A percentile compares a stretch with the other conserved stretches of the same genome.
Conservation (phyloP, 108 stramenopile species). For the Cyclostephanos invisitatus region DNA sequence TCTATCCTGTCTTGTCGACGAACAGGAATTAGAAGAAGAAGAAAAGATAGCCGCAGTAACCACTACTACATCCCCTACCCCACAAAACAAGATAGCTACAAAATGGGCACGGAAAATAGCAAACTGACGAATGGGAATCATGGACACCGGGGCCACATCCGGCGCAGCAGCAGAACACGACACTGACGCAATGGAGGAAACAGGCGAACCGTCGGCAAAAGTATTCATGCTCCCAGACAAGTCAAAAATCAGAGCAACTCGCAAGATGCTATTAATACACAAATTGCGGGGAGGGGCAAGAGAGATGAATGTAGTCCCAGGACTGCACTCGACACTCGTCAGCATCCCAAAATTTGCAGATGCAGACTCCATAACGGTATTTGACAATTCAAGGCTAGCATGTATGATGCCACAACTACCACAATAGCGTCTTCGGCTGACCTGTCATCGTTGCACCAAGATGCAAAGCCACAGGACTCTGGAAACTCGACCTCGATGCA, state of each 20-base stretch:
- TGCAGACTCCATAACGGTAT: not conserved
- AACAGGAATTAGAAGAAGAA: conserved; percentile 1
- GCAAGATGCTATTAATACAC: not conserved
- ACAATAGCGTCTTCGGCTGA: not conserved
- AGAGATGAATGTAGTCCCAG: conserved; percentile 4
- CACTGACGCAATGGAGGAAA: not conserved
- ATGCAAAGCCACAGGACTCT: too few relatives aligned
- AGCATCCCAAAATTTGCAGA: not conserved
- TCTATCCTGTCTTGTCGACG: not conserved
- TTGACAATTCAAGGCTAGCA: not conserved
- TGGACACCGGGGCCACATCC: not conserved
- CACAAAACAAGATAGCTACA: not conserved
- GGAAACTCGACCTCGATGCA: too few relatives aligned
- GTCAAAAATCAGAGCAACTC: not conserved
- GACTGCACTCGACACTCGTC: not conserved
- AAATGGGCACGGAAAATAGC: not conserved
- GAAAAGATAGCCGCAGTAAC: not conserved
- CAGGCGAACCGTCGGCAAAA: not conserved
- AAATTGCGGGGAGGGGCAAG: not conserved
- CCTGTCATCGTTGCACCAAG: too few relatives aligned
- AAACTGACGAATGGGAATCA: not conserved
- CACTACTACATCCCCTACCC: not conserved
- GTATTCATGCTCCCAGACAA: not conserved
- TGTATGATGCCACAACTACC: not conserved
- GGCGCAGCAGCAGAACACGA: not conserved